Evolutionary conservation across 1,284 basidiomycete genomes (phyloP).

Genomic region (Leccinum brunneo-olivaceum): DNA sequence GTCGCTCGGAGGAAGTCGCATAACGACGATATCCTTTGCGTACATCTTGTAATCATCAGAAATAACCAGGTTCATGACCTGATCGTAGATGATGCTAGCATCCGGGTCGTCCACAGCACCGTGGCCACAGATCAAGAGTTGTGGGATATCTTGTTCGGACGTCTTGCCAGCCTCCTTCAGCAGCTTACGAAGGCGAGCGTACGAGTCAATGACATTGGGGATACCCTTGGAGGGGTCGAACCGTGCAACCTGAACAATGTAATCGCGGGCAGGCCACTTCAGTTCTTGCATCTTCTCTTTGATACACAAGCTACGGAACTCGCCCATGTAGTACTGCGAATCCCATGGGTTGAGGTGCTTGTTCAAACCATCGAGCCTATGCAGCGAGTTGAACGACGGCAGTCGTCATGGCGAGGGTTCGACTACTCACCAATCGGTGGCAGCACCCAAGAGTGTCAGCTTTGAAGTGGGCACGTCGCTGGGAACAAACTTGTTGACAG

Average conservation of each 20-base stretch:
- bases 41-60: constrained; percentile 50
- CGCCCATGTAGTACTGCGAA: constrained; percentile 74
- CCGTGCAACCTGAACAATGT: constrained; percentile 79
- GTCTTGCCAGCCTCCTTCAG: constrained; percentile 44
- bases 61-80: constrained; percentile 55
- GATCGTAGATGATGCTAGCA: constrained; percentile 80
- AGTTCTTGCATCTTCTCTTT: constrained; percentile 76
- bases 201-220: constrained; percentile 77
- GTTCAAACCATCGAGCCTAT: constrained; percentile 82
- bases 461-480: constrained; percentile 70
- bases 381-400: neutral
- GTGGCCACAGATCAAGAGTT: constrained; percentile 80
- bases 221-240: constrained; percentile 78
- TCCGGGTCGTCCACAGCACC: constrained; percentile 84
- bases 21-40: constrained; percentile 65
- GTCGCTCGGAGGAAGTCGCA: constrained; percentile 75
- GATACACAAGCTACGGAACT: constrained; percentile 66
- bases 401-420: neutral
- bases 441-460: constrained; percentile 65
- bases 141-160: constrained; percentile 56
- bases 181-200: constrained; percentile 66
- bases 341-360: constrained; percentile 75
- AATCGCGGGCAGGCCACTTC: constrained; percentile 74
- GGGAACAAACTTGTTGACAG: constrained; percentile 87
- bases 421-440: constrained; percentile 65